phyloP scores from a whole-genome alignment of 2,329 filamentous ascomycete species.

The Neofusicoccum umdonicola region DNA sequence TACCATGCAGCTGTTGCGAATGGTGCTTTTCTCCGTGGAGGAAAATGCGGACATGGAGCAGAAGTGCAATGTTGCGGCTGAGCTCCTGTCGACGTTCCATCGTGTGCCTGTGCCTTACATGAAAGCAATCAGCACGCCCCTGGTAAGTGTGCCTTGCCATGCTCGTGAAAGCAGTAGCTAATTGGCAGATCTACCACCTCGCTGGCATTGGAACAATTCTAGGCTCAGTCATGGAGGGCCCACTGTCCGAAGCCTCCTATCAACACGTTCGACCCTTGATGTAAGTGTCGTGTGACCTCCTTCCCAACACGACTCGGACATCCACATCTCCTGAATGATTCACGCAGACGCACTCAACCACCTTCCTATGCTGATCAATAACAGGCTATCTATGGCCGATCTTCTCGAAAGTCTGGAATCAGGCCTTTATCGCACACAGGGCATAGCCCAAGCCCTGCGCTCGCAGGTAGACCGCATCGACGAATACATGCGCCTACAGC shows the following conservation, averaged over 20 bases:
- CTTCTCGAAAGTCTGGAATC: conserved; percentile 46
- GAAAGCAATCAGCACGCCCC: conserved; percentile 48
- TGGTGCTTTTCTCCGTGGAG: conserved; percentile 42
- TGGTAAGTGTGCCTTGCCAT: conserved; percentile 23
- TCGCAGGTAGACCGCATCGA: conserved; percentile 46
- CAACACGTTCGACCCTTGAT: conserved; percentile 42
- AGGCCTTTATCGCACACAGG: conserved; percentile 39
- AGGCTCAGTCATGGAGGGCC: conserved; percentile 47
- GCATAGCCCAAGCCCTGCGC: conserved; percentile 41
- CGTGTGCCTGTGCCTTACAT: conserved; percentile 47
- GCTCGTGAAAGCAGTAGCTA: not conserved
- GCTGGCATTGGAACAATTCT: conserved; percentile 51
- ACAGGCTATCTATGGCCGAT: conserved; percentile 39
- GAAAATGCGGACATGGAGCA: conserved; percentile 39
- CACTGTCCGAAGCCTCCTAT: conserved; percentile 44
- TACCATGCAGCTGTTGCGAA: conserved; percentile 49
- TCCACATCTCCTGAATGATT: not conserved
- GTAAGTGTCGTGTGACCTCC: conserved; percentile 21
- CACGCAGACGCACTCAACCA: not conserved
- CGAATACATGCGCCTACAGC: conserved; percentile 37
- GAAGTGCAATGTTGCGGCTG: conserved; percentile 47
- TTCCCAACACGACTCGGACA: not conserved
- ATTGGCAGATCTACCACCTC: conserved; percentile 43
- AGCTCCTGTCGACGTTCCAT: conserved; percentile 45
- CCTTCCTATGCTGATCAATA: not conserved